Conservation (phyloP, 73 alveolate genomes). For the Paramecium octaurelia region DNA sequence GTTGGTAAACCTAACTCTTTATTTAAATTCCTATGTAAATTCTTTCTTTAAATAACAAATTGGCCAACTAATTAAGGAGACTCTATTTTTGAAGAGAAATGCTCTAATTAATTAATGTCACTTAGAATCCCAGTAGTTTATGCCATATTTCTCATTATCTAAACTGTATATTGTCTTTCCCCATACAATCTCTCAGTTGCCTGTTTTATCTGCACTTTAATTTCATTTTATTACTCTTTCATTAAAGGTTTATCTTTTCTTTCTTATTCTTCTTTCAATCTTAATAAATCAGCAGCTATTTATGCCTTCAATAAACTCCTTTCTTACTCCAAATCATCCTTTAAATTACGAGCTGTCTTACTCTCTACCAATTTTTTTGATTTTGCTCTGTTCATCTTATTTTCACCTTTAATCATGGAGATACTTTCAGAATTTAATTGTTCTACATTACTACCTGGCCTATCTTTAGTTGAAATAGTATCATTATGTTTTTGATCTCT, state of each 20-base stretch:
- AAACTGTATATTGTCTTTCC: background rate
- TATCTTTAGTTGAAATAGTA: background rate
- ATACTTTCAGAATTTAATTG: constrained; percentile 1
- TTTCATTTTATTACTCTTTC: constrained; percentile 8
- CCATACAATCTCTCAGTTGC: constrained; percentile 44
- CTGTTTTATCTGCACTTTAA: background rate
- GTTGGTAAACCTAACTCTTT: constrained; percentile 36
- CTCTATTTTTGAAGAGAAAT: background rate
- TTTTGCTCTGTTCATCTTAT: constrained; percentile 13
- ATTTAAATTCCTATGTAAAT: constrained; percentile 1
- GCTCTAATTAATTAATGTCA: constrained; percentile 18
- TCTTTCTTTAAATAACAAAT: constrained; percentile 7
- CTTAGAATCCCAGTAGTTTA: background rate
- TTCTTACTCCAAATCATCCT: background rate
- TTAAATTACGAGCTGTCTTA: background rate
- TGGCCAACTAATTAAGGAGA: constrained; percentile 10
- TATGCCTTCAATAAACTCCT: background rate
- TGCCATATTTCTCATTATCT: background rate
- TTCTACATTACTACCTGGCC: background rate
- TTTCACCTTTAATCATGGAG: background rate
- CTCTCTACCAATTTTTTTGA: background rate
- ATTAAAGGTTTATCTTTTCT: constrained; percentile 6
- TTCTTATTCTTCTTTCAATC: background rate
- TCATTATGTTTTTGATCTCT: background rate
- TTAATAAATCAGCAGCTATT: background rate